Percentiles rank a stretch among this genome's conserved stretches.
Conservation (phyloP, 176 grass and related monocot genomes). For the Zoysia japonica region DNA sequence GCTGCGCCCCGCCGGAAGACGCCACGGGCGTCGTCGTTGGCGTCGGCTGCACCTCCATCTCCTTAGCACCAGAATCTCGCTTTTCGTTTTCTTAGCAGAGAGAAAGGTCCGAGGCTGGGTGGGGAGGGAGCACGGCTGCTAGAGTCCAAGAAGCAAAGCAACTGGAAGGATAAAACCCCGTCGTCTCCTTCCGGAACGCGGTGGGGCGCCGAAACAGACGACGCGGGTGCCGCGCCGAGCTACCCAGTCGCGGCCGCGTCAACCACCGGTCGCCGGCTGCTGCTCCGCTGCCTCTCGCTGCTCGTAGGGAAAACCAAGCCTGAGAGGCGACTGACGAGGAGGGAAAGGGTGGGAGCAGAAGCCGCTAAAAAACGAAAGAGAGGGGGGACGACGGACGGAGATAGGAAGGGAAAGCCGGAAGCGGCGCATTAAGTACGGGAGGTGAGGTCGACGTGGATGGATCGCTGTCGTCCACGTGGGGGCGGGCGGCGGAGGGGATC, state of each 20-base stretch:
- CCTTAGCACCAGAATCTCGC: conserved; percentile 4
- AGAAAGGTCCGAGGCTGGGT: conserved; percentile 17
- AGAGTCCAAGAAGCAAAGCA: conserved; percentile 35
- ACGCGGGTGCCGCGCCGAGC: neutral
- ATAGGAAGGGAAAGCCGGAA: neutral
- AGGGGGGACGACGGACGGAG: neutral
- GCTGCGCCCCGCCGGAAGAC: conserved; percentile 53
- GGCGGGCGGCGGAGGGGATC: conserved; percentile 14
- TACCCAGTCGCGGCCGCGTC: conserved; percentile 47
- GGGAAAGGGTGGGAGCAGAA: conserved; percentile 8
- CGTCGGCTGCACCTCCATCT: conserved; percentile 74
- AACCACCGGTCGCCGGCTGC: conserved; percentile 42
- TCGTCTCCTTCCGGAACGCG: neutral
- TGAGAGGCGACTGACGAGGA: neutral
- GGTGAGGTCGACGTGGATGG: conserved; percentile 28
- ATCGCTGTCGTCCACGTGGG: conserved; percentile 63
- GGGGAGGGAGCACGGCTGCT: neutral
- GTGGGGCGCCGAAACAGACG: neutral
- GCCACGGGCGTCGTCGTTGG: conserved; percentile 62
- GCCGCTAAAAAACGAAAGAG: conserved; percentile 17
- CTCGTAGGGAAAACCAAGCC: conserved; percentile 21
- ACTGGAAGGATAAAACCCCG: conserved; percentile 37
- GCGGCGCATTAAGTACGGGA: conserved; percentile 35
- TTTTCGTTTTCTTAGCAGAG: neutral
- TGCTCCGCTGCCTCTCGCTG: neutral